Conservation (phyloP, 768 basidiomycete genomes). For the Calocybe gangraenosa region DNA sequence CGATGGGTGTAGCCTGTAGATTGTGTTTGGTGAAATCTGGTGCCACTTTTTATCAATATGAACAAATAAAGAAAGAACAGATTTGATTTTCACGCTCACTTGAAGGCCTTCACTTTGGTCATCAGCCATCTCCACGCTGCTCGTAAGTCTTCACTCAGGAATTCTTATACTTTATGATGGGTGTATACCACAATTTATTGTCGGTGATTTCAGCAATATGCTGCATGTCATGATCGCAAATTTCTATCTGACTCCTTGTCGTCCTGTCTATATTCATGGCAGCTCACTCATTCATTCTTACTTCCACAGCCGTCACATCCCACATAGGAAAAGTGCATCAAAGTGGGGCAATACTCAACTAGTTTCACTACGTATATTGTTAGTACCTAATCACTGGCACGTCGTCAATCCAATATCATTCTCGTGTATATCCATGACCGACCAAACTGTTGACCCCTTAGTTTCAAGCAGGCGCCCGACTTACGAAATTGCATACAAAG, state of each 20-base stretch:
- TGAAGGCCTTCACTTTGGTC: no score
- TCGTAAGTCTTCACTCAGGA: constrained; percentile 22
- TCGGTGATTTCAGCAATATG: constrained; percentile 44
- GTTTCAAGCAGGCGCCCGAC: no score
- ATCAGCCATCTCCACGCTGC: no score
- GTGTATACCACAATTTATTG: constrained; percentile 62
- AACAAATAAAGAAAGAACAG: constrained; percentile 26
- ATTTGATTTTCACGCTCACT: no score
- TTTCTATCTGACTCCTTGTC: constrained; percentile 37
- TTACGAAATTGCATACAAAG: no score
- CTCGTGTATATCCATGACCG: constrained; percentile 2
- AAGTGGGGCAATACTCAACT: not conserved
- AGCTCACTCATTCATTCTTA: not conserved
- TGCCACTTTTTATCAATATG: constrained; percentile 27
- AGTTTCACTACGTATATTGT: constrained; percentile 14
- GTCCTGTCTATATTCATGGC: constrained; percentile 11
- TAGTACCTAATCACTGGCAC: constrained; percentile 12
- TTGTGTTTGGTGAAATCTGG: constrained; percentile 19
- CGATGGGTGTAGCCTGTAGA: constrained; percentile 16
- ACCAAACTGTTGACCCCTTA: constrained; percentile 11
- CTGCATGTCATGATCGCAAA: constrained; percentile 44
- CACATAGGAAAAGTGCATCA: not conserved
- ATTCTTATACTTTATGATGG: constrained; percentile 39
- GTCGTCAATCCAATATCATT: constrained; percentile 11
- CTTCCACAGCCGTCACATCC: not conserved